Evolutionary conservation across 108 stramenopile genomes (phyloP).

Genomic region (Cyclotella baltica): DNA sequence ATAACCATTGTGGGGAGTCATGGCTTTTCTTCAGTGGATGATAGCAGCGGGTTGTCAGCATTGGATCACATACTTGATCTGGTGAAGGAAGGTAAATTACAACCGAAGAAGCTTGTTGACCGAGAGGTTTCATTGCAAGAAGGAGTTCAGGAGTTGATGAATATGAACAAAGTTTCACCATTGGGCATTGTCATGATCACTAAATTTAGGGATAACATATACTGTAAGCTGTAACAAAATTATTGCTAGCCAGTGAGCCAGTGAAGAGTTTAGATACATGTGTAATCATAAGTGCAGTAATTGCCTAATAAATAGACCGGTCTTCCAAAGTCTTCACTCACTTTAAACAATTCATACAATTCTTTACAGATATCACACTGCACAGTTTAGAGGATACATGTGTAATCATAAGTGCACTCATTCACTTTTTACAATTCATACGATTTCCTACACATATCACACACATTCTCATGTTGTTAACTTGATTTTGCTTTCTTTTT

Average conservation of each 20-base stretch:
- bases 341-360: too few relatives aligned
- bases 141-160: slow-evolving; percentile 68
- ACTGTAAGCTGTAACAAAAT: slow-evolving; percentile 4
- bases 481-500: slow-evolving; percentile 26
- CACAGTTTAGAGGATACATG: too few relatives aligned
- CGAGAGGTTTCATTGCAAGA: slow-evolving; percentile 65
- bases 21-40: slow-evolving; percentile 70
- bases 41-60: slow-evolving; percentile 24
- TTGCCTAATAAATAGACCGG: too few relatives aligned
- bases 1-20: slow-evolving; percentile 78
- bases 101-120: slow-evolving; percentile 64
- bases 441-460: too few relatives aligned
- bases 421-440: too few relatives aligned
- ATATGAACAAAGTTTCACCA: slow-evolving; percentile 76
- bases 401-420: too few relatives aligned
- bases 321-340: too few relatives aligned
- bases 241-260: not conserved
- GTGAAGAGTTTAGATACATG: too few relatives aligned
- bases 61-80: slow-evolving; percentile 61
- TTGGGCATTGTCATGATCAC: slow-evolving; percentile 81
- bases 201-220: slow-evolving; percentile 43
- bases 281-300: too few relatives aligned
- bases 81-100: slow-evolving; percentile 55
- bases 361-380: too few relatives aligned
- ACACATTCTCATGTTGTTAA: too few relatives aligned